Evolutionary conservation across 805 yeast genomes (phyloP), one percentile per base, ranked within the genome.

Genomic region (Kluyveromyces lactis): DNA sequence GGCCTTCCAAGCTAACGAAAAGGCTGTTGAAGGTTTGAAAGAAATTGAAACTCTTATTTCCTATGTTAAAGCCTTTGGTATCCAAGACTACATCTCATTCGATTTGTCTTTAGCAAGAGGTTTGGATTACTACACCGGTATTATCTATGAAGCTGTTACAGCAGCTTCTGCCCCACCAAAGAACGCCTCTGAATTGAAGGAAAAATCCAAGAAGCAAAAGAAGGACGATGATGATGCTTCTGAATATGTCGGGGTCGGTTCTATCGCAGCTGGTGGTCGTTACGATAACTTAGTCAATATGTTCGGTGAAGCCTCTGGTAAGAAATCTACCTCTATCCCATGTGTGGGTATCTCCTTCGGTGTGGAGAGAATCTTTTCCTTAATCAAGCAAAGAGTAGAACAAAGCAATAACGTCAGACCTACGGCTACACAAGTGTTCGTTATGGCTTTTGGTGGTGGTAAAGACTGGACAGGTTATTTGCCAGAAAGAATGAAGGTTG

Each of bases 391-490:
- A 38, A 76, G 95, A 59, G 71, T 74, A 31, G 75, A 75, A 23
- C 64, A 77, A 39, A 72, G 75, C 50, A 79, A 79, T 24, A 72
- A 50, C 42, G 71, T 89, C 41, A 77, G 92, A 52, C 78, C 97
- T 26, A 73, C 89, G 21, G 79, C 90, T 28, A 94, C 98, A 15
- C 95, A 92, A 62, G 97, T 86, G 11, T 92, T 71, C 56, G 81
- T 92, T 36, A 89, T 92, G 96, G 97, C 98, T 1, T 89, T 92
- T 56, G 98, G 98, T 49, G 97, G 97, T 55, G 98, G 97, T 54
- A 84, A 84, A 52, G 94, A 82, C 45, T 89, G 97, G 97, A 78
- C 72, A 44, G 98, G 97, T 5, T 86, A 85, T 67, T 68, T 92
- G 55, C 75, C 79, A 42, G 97, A 92, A 67, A 81, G 98, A 68